phyloP scores from a whole-genome alignment of 441 rosid genomes.

The Brassica hybrid region DNA sequence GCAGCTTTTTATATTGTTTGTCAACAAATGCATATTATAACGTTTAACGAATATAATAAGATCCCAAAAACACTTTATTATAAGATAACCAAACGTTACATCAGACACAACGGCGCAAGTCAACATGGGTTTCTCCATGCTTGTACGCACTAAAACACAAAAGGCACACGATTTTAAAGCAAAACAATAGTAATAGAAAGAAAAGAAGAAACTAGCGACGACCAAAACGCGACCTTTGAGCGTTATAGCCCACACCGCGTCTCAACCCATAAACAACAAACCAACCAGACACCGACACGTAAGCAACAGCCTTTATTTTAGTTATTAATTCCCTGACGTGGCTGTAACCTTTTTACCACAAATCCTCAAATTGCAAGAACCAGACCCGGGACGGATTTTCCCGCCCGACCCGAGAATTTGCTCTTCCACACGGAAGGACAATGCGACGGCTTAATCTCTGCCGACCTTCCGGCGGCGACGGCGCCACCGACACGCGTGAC shows the following conservation, averaged over 20 bases:
- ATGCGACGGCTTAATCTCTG: conserved; percentile 54
- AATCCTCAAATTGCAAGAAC: conserved; percentile 63
- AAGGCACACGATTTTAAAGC: conserved; percentile 8
- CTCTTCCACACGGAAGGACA: conserved; percentile 90
- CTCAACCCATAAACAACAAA: conserved; percentile 23
- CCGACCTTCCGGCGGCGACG: conserved; percentile 35
- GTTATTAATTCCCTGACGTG: conserved; percentile 16
- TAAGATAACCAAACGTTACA: conserved; percentile 35
- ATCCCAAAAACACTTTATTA: conserved; percentile 30
- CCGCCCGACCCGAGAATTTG: conserved; percentile 61
- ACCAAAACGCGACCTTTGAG: conserved; percentile 31
- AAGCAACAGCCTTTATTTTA: conserved; percentile 28
- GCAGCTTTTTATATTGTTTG: conserved; percentile 4
- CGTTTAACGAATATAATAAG: not conserved
- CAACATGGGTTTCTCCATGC: conserved; percentile 41
- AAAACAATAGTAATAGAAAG: not conserved
- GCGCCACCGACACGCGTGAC: conserved; percentile 55
- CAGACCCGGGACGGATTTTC: conserved; percentile 85
- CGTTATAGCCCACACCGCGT: conserved; percentile 28
- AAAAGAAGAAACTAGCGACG: conserved; percentile 3
- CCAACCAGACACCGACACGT: conserved; percentile 29
- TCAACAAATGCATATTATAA: not conserved
- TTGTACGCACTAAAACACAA: conserved; percentile 31
- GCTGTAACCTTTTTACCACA: conserved; percentile 16
- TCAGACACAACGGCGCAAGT: conserved; percentile 21